Evolutionary conservation across 2,329 filamentous ascomycete genomes (phyloP), one percentile per base, ranked within the genome.

Genomic region (Harringtonia lauricola): DNA sequence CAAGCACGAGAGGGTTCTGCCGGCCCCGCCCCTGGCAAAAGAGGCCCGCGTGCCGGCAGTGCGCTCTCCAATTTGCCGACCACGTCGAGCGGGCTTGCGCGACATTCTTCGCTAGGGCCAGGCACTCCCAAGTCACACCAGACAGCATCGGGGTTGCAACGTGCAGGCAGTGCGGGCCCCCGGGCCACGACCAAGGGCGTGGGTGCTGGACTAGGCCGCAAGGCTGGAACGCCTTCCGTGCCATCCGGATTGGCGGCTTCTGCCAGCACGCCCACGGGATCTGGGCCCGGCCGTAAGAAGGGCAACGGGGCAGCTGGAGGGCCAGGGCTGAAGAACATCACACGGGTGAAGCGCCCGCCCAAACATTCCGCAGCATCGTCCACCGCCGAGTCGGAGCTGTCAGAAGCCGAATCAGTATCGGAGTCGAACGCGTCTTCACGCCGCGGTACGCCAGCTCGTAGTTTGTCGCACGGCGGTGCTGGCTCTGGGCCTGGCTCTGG

Each of bases 311-410:
- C 29, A 47, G 48, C 62, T 31, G 21, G 55, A 41, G 45, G 54
- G 43, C 36, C 45, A 21, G 36, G 52, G 17, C 70, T 65, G 50
- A 81, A 81, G 54, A 81, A 77, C n/a, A 62, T 81, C 3, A 79
- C 75, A 21, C 71, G 77, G 26, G 71, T 81, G 22, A 81, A 81
- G 60, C 76, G 74, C 51, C 72, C 62, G 36, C 67, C 65, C 37
- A 74, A 78, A 56, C 76, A 76, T 49, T 81, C 77, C 2, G 76
- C 47, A 1, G 43, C 78, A 3, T 76, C 74, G 5, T 79, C 76
- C 4, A 75, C 73, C 7, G 76, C 71, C 41, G 78, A 82, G 47
- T 80, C 76, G 52, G 78, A 82, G 54, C 66, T 81, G 34, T 81
- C 77, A 1, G 78, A 81, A 42, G 76, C 76, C 8, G 76, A 76